A percentile compares a stretch with the other conserved stretches of the same genome.
Conservation (phyloP, 768 basidiomycete genomes). For the Exsudoporus frostii region DNA sequence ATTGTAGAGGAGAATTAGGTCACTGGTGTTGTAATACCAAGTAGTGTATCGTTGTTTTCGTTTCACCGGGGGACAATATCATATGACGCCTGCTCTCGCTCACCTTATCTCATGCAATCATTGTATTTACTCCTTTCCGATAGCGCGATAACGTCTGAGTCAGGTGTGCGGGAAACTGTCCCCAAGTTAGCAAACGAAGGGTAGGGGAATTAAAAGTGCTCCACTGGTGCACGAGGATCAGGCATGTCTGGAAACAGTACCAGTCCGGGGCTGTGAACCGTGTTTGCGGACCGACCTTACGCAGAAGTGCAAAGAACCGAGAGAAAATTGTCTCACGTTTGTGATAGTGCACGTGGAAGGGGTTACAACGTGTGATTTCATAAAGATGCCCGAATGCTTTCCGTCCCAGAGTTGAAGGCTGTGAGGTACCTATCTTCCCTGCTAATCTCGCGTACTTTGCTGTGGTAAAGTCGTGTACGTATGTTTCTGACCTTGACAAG, state of each 20-base stretch:
- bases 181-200: background rate
- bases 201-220: background rate
- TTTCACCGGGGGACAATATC: background rate
- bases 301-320: background rate
- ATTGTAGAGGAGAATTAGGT: background rate
- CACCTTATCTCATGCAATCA: background rate
- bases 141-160: background rate
- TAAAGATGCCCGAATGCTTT: background rate
- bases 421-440: background rate
- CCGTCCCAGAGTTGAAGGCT: background rate
- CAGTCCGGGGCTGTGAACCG: background rate
- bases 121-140: background rate
- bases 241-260: background rate
- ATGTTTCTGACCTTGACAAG: background rate
- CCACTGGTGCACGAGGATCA: constrained; percentile 8
- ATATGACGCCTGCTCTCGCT: background rate
- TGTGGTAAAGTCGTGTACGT: background rate
- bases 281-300: background rate
- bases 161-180: background rate
- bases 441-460: background rate
- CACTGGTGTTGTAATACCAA: background rate
- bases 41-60: background rate
- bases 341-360: constrained; percentile 3
- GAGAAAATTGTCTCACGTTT: constrained; percentile 6
- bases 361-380: background rate